Base-by-base conservation (phyloP, 1,139 yeast species). In the Nakaseomyces nivariensis region DNA sequence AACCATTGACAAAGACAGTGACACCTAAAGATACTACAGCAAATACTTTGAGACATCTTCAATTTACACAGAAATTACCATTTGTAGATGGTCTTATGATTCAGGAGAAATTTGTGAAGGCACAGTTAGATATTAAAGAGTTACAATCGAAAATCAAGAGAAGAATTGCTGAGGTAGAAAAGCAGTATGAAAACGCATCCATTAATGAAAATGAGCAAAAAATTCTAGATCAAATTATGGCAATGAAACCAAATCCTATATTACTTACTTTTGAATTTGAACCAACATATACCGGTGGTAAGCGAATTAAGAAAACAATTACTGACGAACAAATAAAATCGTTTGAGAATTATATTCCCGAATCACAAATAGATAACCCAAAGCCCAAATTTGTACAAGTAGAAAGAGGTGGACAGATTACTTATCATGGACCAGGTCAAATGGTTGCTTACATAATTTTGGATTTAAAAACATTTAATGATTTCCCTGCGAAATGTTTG, bases 341-440 rank as follows among this genome's bases (percentile, higher is more conserved):
- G 32, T 65, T 51, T 49, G 64, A 63, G 49, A 49, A 51, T 10
- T 64, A 49, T 53, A 53, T 31, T 48, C 69, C 57, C 37, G 62
- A 17, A 4, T 37, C 5, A 4, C 57, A 52, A 66, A 66, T 38
- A 72, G 71, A 6, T 77, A 78, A 58, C 43, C 54, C 51, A 26
- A 48, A 32, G 37, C 64, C 69, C 29, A 74, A 76, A 48, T 86
- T 80, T 61, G 77, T 82, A 29, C 95, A 87, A 60, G 77, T 94
- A 0, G 82, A 81, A 53, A 73, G 99, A 53, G 99, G 99, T n/a
- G 99, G 99, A 0, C 95, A 92, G 64, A 81, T 92, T 0, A 92
- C 98, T 0, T 94, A 88, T 75, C 99, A 94, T 69, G 97, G 97
- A 0, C 83, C 90, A 2, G 98, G 98, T 0, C 99, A 94, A 67